Percentiles rank a stretch among this genome's conserved stretches.
Evolutionary conservation across 2,329 filamentous ascomycete genomes (phyloP).

Genomic region (Raffaelea ambrosiae): DNA sequence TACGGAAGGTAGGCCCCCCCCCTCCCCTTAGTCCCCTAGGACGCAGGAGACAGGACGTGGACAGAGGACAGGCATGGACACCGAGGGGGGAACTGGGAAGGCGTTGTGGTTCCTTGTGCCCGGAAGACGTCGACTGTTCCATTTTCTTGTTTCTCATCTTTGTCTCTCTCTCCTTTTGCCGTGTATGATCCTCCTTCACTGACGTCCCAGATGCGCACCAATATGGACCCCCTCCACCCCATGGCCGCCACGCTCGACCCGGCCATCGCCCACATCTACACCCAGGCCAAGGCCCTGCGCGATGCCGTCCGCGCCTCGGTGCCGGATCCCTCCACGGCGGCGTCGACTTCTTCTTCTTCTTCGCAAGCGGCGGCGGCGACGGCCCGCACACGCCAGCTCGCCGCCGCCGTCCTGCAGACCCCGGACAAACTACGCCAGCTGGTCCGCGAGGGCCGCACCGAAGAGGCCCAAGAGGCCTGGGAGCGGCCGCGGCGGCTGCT

Average conservation of each 20-base stretch:
- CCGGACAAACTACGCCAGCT: constrained; percentile 51
- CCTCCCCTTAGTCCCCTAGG: constrained; percentile 6
- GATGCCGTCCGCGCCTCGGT: constrained; percentile 40
- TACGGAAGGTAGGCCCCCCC: constrained; percentile 56
- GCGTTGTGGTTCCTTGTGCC: too few species aligned
- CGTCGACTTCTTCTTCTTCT: too few species aligned
- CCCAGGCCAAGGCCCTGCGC: constrained; percentile 46
- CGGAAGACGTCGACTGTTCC: not conserved
- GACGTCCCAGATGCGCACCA: constrained; percentile 56
- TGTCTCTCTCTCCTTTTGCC: not conserved
- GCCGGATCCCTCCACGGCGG: constrained; percentile 32
- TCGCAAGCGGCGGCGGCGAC: too few species aligned
- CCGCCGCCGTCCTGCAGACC: constrained; percentile 52
- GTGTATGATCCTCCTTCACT: not conserved
- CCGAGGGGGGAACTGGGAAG: too few species aligned
- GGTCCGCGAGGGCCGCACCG: constrained; percentile 48
- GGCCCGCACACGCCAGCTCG: constrained; percentile 45
- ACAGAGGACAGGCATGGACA: too few species aligned
- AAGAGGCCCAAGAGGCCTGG: constrained; percentile 53
- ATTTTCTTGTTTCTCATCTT: not conserved
- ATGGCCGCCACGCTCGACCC: constrained; percentile 65
- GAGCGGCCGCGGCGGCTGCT: constrained; percentile 43
- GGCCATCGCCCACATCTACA: constrained; percentile 67
- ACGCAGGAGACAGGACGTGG: not conserved
- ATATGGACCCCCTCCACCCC: constrained; percentile 71